Evolutionary conservation across 208 protist genomes (phyloP).

Genomic region (Leishmania amazonensis): DNA sequence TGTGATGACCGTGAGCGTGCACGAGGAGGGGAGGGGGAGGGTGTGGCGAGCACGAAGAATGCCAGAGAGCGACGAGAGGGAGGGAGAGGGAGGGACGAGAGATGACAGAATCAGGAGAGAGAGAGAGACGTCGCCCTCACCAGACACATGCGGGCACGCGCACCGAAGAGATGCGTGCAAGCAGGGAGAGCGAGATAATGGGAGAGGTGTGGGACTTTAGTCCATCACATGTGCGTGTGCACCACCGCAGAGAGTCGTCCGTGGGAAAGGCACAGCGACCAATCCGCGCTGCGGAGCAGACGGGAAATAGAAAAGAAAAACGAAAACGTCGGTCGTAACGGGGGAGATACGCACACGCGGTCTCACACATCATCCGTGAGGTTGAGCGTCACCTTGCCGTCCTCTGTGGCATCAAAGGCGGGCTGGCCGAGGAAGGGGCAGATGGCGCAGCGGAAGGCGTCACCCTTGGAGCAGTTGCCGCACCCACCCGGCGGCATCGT

Average conservation of each 20-base stretch:
- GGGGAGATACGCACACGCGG: neutral
- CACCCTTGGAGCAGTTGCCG: conserved; percentile 87
- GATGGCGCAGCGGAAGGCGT: conserved; percentile 90
- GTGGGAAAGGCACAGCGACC: neutral
- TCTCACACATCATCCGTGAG: conserved; percentile 76
- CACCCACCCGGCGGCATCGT: conserved; percentile 78
- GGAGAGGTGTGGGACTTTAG: neutral
- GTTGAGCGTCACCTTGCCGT: conserved; percentile 89
- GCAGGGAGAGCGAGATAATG: neutral
- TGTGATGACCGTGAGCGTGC: neutral
- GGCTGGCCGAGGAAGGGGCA: conserved; percentile 89
- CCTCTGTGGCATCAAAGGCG: conserved; percentile 78
- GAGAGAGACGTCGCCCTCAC: neutral
- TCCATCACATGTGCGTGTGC: neutral
- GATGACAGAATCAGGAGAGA: neutral
- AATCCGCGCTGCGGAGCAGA: neutral
- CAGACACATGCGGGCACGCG: neutral
- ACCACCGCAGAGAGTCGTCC: neutral
- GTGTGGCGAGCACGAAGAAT: neutral
- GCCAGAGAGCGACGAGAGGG: neutral
- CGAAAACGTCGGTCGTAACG: neutral
- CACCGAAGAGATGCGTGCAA: neutral
- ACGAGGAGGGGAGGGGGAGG: neutral
- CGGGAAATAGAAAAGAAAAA: neutral
- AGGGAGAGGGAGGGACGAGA: neutral